phyloP scores from a whole-genome alignment of 1,139 yeast genomes.

The Hanseniaspora uvarum region DNA sequence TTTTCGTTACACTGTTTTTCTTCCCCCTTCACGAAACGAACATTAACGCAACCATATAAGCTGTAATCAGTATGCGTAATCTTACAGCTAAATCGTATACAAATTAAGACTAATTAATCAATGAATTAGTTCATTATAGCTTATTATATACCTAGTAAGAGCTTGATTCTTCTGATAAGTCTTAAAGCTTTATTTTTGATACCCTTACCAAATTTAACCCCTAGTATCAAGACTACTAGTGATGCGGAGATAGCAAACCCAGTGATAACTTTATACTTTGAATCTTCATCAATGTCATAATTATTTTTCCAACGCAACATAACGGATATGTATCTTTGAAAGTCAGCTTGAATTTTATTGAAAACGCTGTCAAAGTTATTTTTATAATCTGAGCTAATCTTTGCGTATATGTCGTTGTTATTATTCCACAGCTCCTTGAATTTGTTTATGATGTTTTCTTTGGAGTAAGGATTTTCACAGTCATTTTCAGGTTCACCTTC shows the following conservation, averaged over 20 bases:
- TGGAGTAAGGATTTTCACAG: background rate
- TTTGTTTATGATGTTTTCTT: slow-evolving; percentile 5
- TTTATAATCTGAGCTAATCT: background rate
- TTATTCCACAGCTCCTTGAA: slow-evolving; percentile 5
- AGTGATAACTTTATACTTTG: background rate
- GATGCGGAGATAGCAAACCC: background rate
- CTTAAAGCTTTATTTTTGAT: background rate
- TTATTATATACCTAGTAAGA: background rate
- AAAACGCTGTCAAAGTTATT: background rate
- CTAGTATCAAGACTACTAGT: background rate
- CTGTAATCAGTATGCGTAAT: no score
- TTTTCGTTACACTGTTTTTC: no score
- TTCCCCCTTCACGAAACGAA: no score
- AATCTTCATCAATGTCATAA: background rate
- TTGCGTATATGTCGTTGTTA: slow-evolving; percentile 5
- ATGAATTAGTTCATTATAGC: no score
- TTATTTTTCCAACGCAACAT: background rate
- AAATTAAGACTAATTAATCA: no score
- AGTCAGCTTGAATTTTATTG: background rate
- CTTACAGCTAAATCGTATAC: no score
- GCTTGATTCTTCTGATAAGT: background rate
- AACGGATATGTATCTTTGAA: background rate
- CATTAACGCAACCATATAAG: no score
- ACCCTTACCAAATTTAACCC: background rate
- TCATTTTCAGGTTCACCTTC: slow-evolving; percentile 10